phyloP scores from a whole-genome alignment of 2,329 filamentous ascomycete species.

The Coniella lustricola region DNA sequence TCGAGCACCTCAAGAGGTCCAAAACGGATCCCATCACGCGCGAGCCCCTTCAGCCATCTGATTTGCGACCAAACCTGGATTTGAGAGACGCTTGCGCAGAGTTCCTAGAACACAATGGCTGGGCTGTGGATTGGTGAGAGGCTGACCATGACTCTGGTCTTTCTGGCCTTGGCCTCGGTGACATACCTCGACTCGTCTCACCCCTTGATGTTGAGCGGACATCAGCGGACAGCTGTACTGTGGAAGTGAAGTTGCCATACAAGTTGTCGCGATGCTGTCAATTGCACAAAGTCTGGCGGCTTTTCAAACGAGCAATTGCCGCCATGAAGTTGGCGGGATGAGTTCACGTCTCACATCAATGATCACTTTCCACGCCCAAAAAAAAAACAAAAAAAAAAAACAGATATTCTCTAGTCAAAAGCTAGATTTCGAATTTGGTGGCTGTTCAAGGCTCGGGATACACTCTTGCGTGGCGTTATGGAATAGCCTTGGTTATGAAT shows the following conservation, averaged over 20 bases:
- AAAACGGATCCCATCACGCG: constrained; percentile 78
- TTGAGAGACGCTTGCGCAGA: constrained; percentile 78
- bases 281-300: constrained; percentile 8
- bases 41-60: constrained; percentile 58
- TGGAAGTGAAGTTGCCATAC: neutral
- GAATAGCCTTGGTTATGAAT: neutral
- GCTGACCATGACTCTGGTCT: constrained; percentile 4
- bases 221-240: neutral
- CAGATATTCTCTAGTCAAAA: no score
- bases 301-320: constrained; percentile 3
- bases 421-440: neutral
- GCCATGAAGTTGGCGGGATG: neutral
- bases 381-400: no score
- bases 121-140: constrained; percentile 80
- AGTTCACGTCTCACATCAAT: neutral
- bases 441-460: no score
- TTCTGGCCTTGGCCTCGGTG: neutral
- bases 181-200: neutral
- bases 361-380: no score
- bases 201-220: neutral
- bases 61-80: constrained; percentile 74
- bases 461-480: constrained; percentile 1
- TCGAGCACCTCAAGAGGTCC: constrained; percentile 74
- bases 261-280: neutral
- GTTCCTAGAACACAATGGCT: constrained; percentile 80